Conservation (phyloP, 352 stramenopile genomes). For the Sclerospora graminicola region DNA sequence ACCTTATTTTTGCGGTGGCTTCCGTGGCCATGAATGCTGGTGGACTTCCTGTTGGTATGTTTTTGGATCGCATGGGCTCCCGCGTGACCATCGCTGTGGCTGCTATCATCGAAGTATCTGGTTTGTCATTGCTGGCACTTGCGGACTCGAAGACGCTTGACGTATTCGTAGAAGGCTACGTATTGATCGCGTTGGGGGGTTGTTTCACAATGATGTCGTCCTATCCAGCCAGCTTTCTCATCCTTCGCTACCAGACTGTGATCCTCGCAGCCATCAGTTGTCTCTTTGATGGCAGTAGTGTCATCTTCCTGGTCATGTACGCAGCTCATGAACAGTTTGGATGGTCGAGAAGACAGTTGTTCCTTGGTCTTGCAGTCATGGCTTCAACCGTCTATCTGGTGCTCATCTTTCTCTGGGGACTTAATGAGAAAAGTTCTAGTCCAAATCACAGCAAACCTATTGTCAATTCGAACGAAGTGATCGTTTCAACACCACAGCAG, state of each 20-base stretch:
- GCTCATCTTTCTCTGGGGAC: conserved; percentile 63
- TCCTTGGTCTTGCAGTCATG: conserved; percentile 36
- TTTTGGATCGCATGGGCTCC: conserved; percentile 61
- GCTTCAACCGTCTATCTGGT: conserved; percentile 40
- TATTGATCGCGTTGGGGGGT: conserved; percentile 54
- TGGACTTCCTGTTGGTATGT: conserved; percentile 66
- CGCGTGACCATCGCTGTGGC: conserved; percentile 40
- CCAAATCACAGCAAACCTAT: conserved; percentile 7
- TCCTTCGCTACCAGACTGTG: conserved; percentile 61
- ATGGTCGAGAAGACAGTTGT: conserved; percentile 31
- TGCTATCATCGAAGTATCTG: conserved; percentile 55
- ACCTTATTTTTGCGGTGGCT: conserved; percentile 79
- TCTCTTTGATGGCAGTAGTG: conserved; percentile 64
- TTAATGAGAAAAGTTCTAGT: conserved; percentile 53
- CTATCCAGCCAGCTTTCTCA: conserved; percentile 63
- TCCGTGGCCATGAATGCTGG: conserved; percentile 72
- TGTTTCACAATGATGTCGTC: conserved; percentile 78
- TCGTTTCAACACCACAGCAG: conserved; percentile 10
- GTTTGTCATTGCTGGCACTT: conserved; percentile 56
- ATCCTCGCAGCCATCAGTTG: conserved; percentile 74
- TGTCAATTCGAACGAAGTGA: conserved; percentile 7
- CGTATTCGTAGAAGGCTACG: conserved; percentile 63
- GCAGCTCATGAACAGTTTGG: conserved; percentile 37
- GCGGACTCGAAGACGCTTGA: conserved; percentile 69
- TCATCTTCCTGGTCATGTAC: conserved; percentile 66